phyloP scores from a whole-genome alignment of 139 green algal species.

The Auxenochlorella protothecoides region DNA sequence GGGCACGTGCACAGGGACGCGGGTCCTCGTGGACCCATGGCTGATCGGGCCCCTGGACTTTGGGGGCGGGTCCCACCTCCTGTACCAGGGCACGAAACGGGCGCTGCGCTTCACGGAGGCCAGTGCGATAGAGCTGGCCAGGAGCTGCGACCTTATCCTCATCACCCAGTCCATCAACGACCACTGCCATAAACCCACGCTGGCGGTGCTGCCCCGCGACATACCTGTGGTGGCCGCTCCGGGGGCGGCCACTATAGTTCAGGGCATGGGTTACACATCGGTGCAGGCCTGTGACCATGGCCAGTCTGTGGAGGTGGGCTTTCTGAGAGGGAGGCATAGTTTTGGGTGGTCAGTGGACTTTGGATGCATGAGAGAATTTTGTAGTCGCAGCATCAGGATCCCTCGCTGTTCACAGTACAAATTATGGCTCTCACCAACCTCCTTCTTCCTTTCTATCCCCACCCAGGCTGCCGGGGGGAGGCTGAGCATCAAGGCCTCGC shows the following conservation, averaged over 20 bases:
- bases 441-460: not conserved
- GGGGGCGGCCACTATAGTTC: not conserved
- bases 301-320: too few relatives aligned
- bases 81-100: constrained; percentile 57
- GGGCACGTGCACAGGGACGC: constrained; percentile 29
- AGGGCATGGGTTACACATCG: not conserved
- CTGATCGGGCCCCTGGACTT: constrained; percentile 68
- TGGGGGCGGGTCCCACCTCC: constrained; percentile 39
- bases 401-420: constrained; percentile 38
- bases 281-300: constrained; percentile 19
- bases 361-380: too few relatives aligned
- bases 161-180: constrained; percentile 67
- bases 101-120: constrained; percentile 32
- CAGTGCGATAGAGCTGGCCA: constrained; percentile 17
- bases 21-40: constrained; percentile 76
- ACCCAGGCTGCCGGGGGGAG: too few relatives aligned
- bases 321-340: too few relatives aligned
- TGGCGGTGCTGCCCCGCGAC: too few relatives aligned
- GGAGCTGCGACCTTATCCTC: constrained; percentile 53
- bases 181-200: constrained; percentile 44
- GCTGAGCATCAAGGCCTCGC: not conserved
- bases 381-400: constrained; percentile 28
- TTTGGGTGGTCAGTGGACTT: too few relatives aligned
- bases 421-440: not conserved
- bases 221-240: not conserved